Base-by-base conservation (phyloP, 2,329 filamentous ascomycete species). In the Geoglossum cookeanum region DNA sequence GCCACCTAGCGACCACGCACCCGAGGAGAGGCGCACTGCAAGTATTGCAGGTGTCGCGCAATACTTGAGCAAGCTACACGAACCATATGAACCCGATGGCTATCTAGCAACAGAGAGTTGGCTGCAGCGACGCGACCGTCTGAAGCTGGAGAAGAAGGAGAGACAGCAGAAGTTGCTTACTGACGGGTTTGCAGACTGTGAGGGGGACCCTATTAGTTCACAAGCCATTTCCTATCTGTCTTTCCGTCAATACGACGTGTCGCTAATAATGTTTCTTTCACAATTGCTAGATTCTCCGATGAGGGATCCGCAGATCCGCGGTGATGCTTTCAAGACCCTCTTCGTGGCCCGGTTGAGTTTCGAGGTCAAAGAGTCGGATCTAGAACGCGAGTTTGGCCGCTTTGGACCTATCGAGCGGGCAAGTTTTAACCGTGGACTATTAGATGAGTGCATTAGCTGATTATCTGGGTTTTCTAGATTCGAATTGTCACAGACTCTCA, bases 371-470 rank as follows among this genome's bases (percentile, higher is more conserved):
- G 86, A 91, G 65, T 81, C 89, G 64, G 92, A 98, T 67, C 76
- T 98, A 47, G 89, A 96, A 72, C 80, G 86, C 64, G 91, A 96
- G 68, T 98, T 98, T 70, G 85, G 86, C 29, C 84, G 91, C 58
- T 96, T 90, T 68, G 92, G 92, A 29, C 85, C 89, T 3, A 94
- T 98, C 69, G 92, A 97, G 71, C 82, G 90, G 68, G 87, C 94
- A 76, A 60, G 83, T 63, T 56, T 59, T 42, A 42, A 15, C 3
- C 55, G 48, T 51, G n/a, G 27, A 39, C 22, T 29, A 15, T 27
- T 35, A 22, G 22, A 48, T 29, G 39, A 48, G 52, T 55, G 17
- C 58, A 55, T 53, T 60, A 60, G 48, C 57, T 60, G 62, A 60
- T 47, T 62, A 35, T 29, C 57, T 64, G 49, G 22, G 35, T 37